These are phyloP conservation scores for Trichosporon coremiiforme DNA, from an alignment of 1,284 basidiomycete species.

Conservation along the genomic window DNA sequence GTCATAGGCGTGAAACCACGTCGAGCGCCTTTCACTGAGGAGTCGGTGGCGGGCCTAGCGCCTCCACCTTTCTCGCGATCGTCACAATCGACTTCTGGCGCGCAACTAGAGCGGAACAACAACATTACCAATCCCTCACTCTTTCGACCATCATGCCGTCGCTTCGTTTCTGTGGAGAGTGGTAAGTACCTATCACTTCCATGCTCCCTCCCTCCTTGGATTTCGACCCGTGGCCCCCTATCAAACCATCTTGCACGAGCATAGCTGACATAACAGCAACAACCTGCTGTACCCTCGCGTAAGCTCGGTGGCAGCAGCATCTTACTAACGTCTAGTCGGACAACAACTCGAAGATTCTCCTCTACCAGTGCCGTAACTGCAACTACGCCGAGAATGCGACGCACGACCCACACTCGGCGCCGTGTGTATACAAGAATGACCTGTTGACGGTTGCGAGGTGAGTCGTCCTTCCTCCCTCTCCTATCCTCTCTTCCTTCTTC, in stretches of 20 bases:
- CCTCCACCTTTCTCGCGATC: slow-evolving; percentile 9
- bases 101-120: neutral
- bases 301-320: slow-evolving; percentile 24
- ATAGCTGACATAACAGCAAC: slow-evolving; percentile 61
- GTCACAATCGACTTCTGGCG: neutral
- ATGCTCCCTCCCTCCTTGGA: neutral
- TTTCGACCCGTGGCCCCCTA: too few species aligned
- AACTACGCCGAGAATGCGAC: slow-evolving; percentile 76
- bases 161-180: slow-evolving; percentile 83
- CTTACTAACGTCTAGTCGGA: slow-evolving; percentile 63
- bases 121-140: neutral
- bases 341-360: slow-evolving; percentile 78
- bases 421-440: slow-evolving; percentile 87
- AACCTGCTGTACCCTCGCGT: slow-evolving; percentile 84
- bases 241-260: too few species aligned
- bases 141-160: slow-evolving; percentile 50
- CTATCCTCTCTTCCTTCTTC: too few species aligned
- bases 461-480: slow-evolving; percentile 48
- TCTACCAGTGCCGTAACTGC: slow-evolving; percentile 93
- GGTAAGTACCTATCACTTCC: slow-evolving; percentile 52
- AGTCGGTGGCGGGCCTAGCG: neutral
- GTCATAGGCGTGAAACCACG: neutral
- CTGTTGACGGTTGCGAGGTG: slow-evolving; percentile 90
- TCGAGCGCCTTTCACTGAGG: neutral
- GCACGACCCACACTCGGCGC: slow-evolving; percentile 66